phyloP scores from a whole-genome alignment of 352 stramenopile species.

The Phytophthora kernoviae region DNA sequence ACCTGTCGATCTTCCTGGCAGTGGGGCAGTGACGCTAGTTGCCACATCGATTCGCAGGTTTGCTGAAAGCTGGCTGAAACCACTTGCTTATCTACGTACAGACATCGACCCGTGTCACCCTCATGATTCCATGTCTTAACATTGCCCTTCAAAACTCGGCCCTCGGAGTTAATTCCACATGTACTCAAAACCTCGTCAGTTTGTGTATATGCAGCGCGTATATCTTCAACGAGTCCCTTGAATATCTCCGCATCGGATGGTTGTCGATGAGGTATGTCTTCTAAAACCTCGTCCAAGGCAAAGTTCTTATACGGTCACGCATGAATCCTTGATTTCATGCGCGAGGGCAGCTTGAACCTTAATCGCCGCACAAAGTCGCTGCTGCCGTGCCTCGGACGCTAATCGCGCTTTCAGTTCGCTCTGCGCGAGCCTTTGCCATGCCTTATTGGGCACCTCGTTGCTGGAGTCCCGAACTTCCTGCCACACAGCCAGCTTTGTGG shows the following conservation, averaged over 20 bases:
- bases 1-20: constrained; percentile 1
- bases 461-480: neutral
- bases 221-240: constrained; percentile 1
- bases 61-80: neutral
- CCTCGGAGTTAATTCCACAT: neutral
- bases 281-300: no score
- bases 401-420: no score
- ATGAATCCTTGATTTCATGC: no score
- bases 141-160: no score
- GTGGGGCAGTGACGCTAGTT: neutral
- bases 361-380: no score
- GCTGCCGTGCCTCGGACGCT: no score
- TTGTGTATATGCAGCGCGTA: neutral
- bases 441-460: no score
- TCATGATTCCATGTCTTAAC: no score
- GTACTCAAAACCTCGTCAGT: neutral
- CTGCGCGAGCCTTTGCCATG: no score
- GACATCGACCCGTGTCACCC: neutral
- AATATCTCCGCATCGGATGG: neutral
- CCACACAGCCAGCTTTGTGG: constrained; percentile 1
- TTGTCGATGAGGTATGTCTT: no score
- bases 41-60: neutral
- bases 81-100: neutral
- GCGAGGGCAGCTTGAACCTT: no score
- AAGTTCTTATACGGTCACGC: no score